Evolutionary conservation across 2,329 filamentous ascomycete species (phyloP), one percentile per base, ranked within the genome.

Genomic region (Periconia digitata): DNA sequence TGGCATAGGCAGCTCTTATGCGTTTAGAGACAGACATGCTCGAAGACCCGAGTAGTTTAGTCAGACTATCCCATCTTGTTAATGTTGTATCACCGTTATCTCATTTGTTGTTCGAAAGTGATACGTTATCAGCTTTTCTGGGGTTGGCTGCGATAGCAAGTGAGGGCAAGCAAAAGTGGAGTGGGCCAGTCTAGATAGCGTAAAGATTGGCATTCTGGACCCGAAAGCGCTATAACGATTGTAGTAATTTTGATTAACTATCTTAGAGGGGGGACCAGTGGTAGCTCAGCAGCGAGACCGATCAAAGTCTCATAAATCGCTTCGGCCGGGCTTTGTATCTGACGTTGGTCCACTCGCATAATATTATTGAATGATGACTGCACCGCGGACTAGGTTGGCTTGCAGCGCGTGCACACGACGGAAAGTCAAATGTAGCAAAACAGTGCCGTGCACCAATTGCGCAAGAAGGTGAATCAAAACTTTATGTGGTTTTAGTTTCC

Each of bases 371-470:
- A 10, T 15, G 12, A 51, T 44, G 45, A 23, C 42, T 2, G 20
- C 37, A 12, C 12, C 41, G 20, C 46, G 50, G 27, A 43, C 32
- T 17, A 38, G 46, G 35, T 50, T 63, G n/a, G 60, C 63, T 3
- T 67, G 64, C 47, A 44, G 53, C 8, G 56, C 58, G 23, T 69
- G 65, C 50, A 59, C 65, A 12, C 49, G 58, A 17, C 54, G 60
- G 39, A 69, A 69, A 43, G 60, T 68, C 23, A 66, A 71, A 51
- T 75, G 72, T 46, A 70, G 72, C 50, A 74, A 72, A 54, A 60
- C 64, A 3, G 53, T 74, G 2, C 72, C 71, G 20, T 74, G 71
- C 58, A 62, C 61, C 29, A 74, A 72, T 46, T 75, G 73, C 49
- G 57, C 59, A n/a, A 62, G 62, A 48, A 61, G 62, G 58, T 58